A percentile compares a stretch with the other conserved stretches of the same genome.
phyloP scores from a whole-genome alignment of 2,329 filamentous ascomycete genomes.

The Tolypocladium endophyticum region DNA sequence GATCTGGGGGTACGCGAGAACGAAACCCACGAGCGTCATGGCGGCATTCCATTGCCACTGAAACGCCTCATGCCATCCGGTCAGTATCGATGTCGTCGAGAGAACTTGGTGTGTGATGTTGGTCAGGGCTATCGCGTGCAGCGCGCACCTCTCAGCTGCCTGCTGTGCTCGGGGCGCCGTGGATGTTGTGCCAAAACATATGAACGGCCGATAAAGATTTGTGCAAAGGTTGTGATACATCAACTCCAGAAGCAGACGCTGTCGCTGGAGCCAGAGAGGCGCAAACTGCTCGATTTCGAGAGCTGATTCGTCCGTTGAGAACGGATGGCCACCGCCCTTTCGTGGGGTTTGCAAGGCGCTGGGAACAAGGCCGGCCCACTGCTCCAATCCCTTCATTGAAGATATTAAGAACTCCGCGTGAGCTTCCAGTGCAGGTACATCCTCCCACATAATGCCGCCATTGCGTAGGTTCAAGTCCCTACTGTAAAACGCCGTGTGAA shows the following conservation, averaged over 20 bases:
- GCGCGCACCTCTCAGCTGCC: neutral
- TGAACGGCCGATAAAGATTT: neutral
- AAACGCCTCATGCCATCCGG: neutral
- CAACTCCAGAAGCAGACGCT: neutral
- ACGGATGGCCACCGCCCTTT: neutral
- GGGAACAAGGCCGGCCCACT: neutral
- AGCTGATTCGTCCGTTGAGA: neutral
- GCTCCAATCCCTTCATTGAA: neutral
- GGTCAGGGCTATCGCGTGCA: neutral
- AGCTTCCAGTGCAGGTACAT: neutral
- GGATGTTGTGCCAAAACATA: neutral
- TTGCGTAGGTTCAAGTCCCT: neutral
- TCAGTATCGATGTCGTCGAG: neutral
- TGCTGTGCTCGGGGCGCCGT: neutral
- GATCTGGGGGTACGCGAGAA: neutral
- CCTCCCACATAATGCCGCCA: neutral
- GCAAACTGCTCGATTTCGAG: neutral
- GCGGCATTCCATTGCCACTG: neutral
- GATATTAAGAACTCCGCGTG: neutral
- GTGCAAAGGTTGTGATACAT: neutral
- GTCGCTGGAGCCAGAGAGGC: neutral
- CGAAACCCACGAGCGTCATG: neutral
- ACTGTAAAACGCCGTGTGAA: neutral
- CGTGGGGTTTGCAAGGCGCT: neutral
- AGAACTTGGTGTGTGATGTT: neutral